A percentile compares a stretch with the other conserved stretches of the same genome.
Evolutionary conservation across 371 early-diverging fungal species (phyloP).

Genomic region (Sporodiniella umbellata): DNA sequence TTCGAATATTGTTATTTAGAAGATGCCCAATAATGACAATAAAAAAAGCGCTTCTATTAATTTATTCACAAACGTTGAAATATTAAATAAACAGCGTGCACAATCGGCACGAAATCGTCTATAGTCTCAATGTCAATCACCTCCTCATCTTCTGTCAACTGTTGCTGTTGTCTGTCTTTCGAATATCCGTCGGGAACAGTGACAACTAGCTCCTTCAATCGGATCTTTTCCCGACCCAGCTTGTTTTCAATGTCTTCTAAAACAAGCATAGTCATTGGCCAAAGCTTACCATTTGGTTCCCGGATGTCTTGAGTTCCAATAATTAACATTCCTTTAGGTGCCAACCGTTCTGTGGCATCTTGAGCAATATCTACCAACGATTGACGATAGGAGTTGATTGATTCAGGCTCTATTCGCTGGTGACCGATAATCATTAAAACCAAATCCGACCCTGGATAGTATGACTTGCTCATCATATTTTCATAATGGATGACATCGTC

Average conservation of each 20-base stretch:
- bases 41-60: not conserved
- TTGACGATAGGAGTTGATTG: slow-evolving; percentile 59
- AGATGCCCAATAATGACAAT: slow-evolving; percentile 15
- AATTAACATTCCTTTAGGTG: slow-evolving; percentile 63
- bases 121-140: slow-evolving; percentile 30
- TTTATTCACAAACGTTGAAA: slow-evolving; percentile 23
- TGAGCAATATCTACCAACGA: slow-evolving; percentile 57
- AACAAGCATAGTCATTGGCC: slow-evolving; percentile 76
- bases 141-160: slow-evolving; percentile 21
- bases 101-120: slow-evolving; percentile 42
- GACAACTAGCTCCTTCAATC: slow-evolving; percentile 79
- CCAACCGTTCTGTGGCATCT: slow-evolving; percentile 52
- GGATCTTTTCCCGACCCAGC: slow-evolving; percentile 50
- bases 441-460: slow-evolving; percentile 36
- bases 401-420: slow-evolving; percentile 24
- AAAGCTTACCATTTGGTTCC: slow-evolving; percentile 53
- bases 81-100: slow-evolving; percentile 47
- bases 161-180: slow-evolving; percentile 53
- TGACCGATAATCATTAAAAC: slow-evolving; percentile 65
- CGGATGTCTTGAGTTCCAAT: slow-evolving; percentile 75
- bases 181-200: slow-evolving; percentile 82
- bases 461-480: slow-evolving; percentile 50
- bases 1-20: slow-evolving; percentile 32
- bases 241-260: slow-evolving; percentile 70
- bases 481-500: slow-evolving; percentile 72